phyloP scores from a whole-genome alignment of 2,329 filamentous ascomycete genomes.

The Cladosporium sp. region DNA sequence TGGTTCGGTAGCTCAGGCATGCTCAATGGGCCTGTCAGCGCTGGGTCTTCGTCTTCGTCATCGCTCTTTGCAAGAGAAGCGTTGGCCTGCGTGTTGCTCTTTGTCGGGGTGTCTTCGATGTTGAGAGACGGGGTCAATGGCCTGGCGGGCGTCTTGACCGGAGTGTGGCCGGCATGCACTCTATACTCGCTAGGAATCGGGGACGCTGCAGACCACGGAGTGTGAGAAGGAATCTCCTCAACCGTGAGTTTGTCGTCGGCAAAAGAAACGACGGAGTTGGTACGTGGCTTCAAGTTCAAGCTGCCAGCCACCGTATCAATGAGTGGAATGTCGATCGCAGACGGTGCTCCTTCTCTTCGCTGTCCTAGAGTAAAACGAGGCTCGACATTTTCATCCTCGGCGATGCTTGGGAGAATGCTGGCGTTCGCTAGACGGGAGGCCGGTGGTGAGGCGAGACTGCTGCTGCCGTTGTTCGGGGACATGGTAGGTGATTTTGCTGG shows the following conservation, averaged over 20 bases:
- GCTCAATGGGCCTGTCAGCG: conserved; percentile 37
- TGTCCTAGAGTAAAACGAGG: conserved; percentile 22
- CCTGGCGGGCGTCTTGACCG: conserved; percentile 31
- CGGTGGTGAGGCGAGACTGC: conserved; percentile 24
- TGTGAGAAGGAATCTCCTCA: conserved; percentile 31
- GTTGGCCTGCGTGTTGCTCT: conserved; percentile 39
- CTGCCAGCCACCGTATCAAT: conserved; percentile 18
- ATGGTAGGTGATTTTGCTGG: conserved; percentile 38
- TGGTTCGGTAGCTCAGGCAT: conserved; percentile 38
- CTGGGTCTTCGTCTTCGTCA: conserved; percentile 34
- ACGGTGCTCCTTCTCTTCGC: conserved; percentile 30
- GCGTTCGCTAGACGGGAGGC: conserved; percentile 23
- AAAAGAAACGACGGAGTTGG: conserved; percentile 28
- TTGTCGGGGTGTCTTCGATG: conserved; percentile 39
- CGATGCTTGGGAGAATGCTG: conserved; percentile 34
- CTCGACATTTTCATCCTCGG: conserved; percentile 34
- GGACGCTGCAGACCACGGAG: conserved; percentile 27
- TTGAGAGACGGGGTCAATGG: conserved; percentile 33
- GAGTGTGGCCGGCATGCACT: conserved; percentile 37
- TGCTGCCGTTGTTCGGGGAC: conserved; percentile 29
- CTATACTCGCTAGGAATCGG: conserved; percentile 35
- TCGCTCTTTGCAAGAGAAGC: conserved; percentile 29
- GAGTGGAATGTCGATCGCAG: conserved; percentile 28
- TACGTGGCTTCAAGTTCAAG: conserved; percentile 24
- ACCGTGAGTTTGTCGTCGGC: conserved; percentile 28